Conservation (phyloP, 345 rosid genomes). For the Eucalyptus microcorys region DNA sequence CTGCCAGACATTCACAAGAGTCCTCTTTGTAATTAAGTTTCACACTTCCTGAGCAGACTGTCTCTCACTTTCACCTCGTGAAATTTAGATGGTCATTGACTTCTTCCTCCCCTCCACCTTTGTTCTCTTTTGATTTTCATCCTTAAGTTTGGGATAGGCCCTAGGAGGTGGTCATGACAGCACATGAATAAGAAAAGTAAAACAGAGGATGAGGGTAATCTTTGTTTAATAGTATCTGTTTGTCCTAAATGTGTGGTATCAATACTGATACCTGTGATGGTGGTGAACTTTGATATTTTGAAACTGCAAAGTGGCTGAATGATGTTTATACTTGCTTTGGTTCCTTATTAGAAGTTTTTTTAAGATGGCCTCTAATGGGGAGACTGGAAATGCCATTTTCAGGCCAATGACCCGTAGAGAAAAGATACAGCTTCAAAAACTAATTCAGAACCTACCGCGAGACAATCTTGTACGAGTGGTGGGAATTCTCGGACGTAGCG, state of each 20-base stretch:
- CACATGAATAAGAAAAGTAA: neutral
- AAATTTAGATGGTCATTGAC: neutral
- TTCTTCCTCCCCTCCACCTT: neutral
- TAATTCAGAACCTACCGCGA: constrained; percentile 34
- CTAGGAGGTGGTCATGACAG: neutral
- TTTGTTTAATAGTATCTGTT: neutral
- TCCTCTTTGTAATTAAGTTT: neutral
- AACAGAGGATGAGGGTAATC: neutral
- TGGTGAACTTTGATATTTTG: neutral
- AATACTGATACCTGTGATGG: neutral
- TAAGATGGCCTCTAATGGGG: neutral
- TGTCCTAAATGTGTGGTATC: neutral
- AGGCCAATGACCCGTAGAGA: constrained; percentile 44
- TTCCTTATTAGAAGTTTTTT: neutral
- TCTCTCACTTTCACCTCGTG: neutral
- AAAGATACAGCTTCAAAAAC: constrained; percentile 29
- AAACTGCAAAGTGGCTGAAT: neutral
- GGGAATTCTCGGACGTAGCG: constrained; percentile 11
- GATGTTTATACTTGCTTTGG: neutral
- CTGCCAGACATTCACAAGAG: too few relatives aligned
- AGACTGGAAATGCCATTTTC: neutral
- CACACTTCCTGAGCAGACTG: neutral
- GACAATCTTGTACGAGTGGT: constrained; percentile 29
- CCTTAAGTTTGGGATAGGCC: neutral
- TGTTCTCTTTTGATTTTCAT: neutral